Percentiles rank a stretch among this genome's conserved stretches.
Conservation (phyloP, 2,329 filamentous ascomycete genomes). For the Pezicula neosporulosa region DNA sequence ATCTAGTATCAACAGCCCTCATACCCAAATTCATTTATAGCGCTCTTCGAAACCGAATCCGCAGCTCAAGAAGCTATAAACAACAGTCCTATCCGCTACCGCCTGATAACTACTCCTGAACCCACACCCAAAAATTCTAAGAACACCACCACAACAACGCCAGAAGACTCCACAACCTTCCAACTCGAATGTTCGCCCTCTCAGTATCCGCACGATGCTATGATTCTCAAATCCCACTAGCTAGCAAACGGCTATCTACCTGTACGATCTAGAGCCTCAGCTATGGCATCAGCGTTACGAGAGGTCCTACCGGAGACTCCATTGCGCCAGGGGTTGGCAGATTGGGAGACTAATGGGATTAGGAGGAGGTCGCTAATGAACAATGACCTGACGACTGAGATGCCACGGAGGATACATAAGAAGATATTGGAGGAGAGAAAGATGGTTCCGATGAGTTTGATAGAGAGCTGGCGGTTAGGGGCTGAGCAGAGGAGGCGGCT, state of each 20-base stretch:
- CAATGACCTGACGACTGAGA: background rate
- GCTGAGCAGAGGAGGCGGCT: no score
- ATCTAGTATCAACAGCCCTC: slow-evolving; percentile 6
- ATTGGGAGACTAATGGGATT: slow-evolving; percentile 26
- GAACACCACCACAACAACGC: background rate
- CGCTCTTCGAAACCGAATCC: slow-evolving; percentile 17
- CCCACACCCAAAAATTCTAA: background rate
- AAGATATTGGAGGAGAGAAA: background rate
- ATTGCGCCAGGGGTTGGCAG: slow-evolving; percentile 18
- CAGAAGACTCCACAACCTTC: background rate
- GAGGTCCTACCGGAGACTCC: slow-evolving; percentile 11
- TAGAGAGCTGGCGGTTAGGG: background rate
- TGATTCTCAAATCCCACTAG: no score
- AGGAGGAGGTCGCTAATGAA: slow-evolving; percentile 1
- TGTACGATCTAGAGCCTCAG: slow-evolving; percentile 2
- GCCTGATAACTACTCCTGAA: slow-evolving; percentile 9
- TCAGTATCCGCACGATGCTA: no score
- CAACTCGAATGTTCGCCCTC: no score
- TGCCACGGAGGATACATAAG: background rate
- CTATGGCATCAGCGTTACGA: slow-evolving; percentile 17
- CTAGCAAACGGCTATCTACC: background rate
- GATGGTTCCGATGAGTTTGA: background rate
- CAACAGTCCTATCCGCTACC: slow-evolving; percentile 24
- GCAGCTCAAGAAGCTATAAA: slow-evolving; percentile 17
- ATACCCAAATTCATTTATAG: slow-evolving; percentile 24